Evolutionary conservation across 73 alveolate genomes (phyloP), one percentile per base, ranked within the genome.

Genomic region (Symbiodinium natans): DNA sequence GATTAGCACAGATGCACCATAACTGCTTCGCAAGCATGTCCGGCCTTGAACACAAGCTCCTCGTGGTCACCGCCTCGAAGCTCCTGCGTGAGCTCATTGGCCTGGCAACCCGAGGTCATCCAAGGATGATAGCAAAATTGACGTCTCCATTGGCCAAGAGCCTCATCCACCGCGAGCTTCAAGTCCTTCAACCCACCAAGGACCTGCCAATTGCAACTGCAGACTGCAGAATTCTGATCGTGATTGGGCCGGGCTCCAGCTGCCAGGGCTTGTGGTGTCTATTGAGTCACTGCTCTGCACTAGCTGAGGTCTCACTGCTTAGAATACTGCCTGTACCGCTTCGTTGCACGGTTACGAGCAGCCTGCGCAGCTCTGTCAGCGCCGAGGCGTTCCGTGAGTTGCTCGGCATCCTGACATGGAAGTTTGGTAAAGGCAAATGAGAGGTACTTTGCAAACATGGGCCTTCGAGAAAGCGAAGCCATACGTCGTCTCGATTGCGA

Each of bases 111-210:
- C 36, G 33, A 59, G 27, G 59, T 46, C 59, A 46, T 59, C 34
- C 33, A 8, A 8, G 63, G 63, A 48, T 48, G 23, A 10, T 8
- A 48, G 23, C 63, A 8, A 48, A 48, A 48, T 10, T 10, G 8
- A 17, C 23, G 63, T 8, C 8, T 48, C 63, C 63, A 48, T 48
- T 8, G 27, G 21, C 33, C 80, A n/a, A 63, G 40, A 23, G 80
- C 97, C 97, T 90, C 97, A 25, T 90, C 97, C 48, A 90, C 88
- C 34, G 80, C 97, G 4, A 90, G 97, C 68, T 90, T 90, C 56
- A 90, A 31, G 23, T 71, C 80, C 52, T 90, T 90, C 39, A 90
- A 48, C 42, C 80, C 97, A 29, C 88, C 33, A 41, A 90, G 77
- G 54, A 90, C 97, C 97, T 90, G 73, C 75, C 11, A n/a, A n/a